Base-by-base conservation (phyloP, 371 early-diverging fungal genomes). In the Rhizopus stolonifer region DNA sequence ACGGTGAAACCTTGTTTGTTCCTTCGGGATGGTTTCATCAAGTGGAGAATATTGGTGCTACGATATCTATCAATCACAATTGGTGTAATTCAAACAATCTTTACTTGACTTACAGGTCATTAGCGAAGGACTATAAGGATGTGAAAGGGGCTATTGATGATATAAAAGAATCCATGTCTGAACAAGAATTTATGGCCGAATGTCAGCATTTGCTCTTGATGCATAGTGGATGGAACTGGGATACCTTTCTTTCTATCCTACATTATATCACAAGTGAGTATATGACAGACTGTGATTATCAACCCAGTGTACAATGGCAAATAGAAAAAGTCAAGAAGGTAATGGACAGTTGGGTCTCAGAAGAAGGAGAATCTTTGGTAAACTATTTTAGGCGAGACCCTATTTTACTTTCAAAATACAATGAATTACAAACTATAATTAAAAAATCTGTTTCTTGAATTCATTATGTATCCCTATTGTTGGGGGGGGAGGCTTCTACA, bases 11-110 rank as follows among this genome's bases (percentile, higher is more conserved):
- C 6, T 44, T 88, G 33, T 88, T 87, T 69, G 87, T 90, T 1
- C 90, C 90, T 3, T 79, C 83, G 4, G 84, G 83, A 8, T 90
- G 90, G 90, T 86, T 78, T 67, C 90, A 90, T 70, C 87, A 88
- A 53, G 82, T 69, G 10, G 78, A 74, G 36, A 89, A 89, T 44
- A 71, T 84, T 29, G 87, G 84, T 13, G 74, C 83, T 32, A 84
- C 90, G 0, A 86, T 90, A 31, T 86, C 87, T 3, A 85, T 90
- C 68, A 90, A 90, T 50, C 88, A 86, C 56, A 90, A 90, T 55
- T 90, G 87, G 87, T 56, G 59, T 18, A 86, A 86, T 49, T 78
- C 80, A 15, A 75, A 71, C 47, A 88, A 88, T 54, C 49, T 84
- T 48, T 65, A 57, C 7, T 47, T 59, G 1, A 61, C 82, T n/a